Conservation (phyloP, 2,329 filamentous ascomycete genomes). For the Eurotiales sp. region DNA sequence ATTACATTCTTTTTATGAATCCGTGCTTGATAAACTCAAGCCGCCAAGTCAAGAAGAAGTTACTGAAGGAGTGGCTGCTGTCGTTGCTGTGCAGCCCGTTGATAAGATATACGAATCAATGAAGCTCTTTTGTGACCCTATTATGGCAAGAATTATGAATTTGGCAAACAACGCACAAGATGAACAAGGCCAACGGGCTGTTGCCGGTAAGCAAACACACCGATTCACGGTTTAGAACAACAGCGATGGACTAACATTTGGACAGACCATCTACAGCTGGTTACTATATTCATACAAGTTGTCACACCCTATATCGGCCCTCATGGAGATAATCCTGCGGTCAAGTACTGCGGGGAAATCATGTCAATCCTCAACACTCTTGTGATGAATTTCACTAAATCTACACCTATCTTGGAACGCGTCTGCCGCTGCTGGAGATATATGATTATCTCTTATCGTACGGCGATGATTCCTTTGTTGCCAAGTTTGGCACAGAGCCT, state of each 20-base stretch:
- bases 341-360: constrained; percentile 94
- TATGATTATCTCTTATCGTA: constrained; percentile 94
- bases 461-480: constrained; percentile 79
- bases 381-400: constrained; percentile 80
- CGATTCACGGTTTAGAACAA: neutral
- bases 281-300: constrained; percentile 83
- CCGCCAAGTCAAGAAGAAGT: constrained; percentile 89
- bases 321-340: constrained; percentile 76
- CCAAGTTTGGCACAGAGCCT: constrained; percentile 84
- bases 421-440: constrained; percentile 94
- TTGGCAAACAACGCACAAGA: constrained; percentile 82
- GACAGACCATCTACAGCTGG: constrained; percentile 79
- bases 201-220: constrained; percentile 62
- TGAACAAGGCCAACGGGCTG: constrained; percentile 75
- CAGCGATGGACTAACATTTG: neutral
- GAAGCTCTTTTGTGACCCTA: constrained; percentile 88
- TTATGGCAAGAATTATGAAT: constrained; percentile 78
- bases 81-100: constrained; percentile 80
- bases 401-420: constrained; percentile 84
- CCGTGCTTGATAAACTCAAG: constrained; percentile 80
- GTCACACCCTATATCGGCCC: constrained; percentile 71
- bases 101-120: constrained; percentile 78
- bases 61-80: constrained; percentile 89
- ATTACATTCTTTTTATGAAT: constrained; percentile 87
- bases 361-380: constrained; percentile 84